phyloP scores from a whole-genome alignment of 176 grass and related monocot species.

The Rhynchospora tenuis region DNA sequence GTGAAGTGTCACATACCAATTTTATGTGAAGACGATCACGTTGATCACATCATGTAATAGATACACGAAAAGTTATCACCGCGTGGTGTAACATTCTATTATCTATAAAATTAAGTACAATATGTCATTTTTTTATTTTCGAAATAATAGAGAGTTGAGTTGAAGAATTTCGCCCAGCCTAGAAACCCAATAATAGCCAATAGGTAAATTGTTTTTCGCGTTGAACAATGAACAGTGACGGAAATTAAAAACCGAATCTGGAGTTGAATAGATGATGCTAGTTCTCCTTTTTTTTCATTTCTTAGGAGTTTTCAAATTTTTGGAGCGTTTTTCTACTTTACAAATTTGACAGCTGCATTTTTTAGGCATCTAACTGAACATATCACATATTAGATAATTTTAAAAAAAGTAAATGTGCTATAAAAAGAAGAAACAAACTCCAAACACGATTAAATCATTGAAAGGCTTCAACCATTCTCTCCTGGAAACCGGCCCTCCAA shows the following conservation, averaged over 20 bases:
- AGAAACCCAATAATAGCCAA: neutral
- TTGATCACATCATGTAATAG: too few species aligned
- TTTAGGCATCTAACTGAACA: neutral
- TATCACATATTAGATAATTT: neutral
- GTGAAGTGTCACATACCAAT: too few species aligned
- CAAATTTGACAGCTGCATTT: neutral
- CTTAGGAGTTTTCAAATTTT: neutral
- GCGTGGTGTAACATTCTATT: too few species aligned
- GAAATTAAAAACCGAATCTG: too few species aligned
- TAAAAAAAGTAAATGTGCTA: neutral
- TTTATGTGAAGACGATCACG: too few species aligned
- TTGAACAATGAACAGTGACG: neutral
- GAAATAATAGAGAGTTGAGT: neutral
- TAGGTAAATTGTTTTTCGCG: neutral
- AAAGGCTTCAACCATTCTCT: neutral
- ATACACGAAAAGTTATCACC: too few species aligned
- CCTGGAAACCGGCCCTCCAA: neutral
- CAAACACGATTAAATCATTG: neutral
- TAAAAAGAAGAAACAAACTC: neutral
- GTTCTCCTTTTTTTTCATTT: neutral
- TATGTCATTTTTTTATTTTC: too few species aligned
- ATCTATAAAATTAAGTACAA: too few species aligned
- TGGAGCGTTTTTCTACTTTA: neutral
- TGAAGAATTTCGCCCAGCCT: neutral
- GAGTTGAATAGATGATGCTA: too few species aligned